Evolutionary conservation across 495 filamentous ascomycete species (phyloP).

Genomic region (Letharia columbiana): DNA sequence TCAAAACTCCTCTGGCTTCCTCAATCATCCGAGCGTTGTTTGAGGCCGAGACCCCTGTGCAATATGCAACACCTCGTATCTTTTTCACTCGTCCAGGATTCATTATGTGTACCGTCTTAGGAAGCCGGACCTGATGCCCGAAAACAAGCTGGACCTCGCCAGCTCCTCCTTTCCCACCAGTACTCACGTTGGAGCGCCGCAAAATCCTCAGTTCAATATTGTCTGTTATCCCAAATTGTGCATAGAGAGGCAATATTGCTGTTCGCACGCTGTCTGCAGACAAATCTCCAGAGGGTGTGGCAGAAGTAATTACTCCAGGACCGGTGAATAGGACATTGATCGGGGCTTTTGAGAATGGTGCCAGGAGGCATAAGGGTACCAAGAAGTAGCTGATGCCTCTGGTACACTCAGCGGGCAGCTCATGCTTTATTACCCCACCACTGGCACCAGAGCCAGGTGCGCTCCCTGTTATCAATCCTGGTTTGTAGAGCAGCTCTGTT

Average conservation of each 20-base stretch:
- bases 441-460: conserved; percentile 56
- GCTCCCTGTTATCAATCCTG: conserved; percentile 82
- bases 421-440: conserved; percentile 68
- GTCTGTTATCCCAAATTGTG: conserved; percentile 76
- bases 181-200: conserved; percentile 64
- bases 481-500: conserved; percentile 81
- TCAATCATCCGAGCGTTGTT: conserved; percentile 97
- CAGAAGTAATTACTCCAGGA: conserved; percentile 84
- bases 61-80: conserved; percentile 87
- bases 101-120: conserved; percentile 84
- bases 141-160: conserved; percentile 90
- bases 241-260: conserved; percentile 82
- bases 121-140: conserved; percentile 80
- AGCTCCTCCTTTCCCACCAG: conserved; percentile 66
- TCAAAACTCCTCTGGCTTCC: conserved; percentile 75
- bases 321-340: conserved; percentile 85
- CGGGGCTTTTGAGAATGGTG: conserved; percentile 83
- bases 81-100: conserved; percentile 80
- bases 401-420: conserved; percentile 61
- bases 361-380: conserved; percentile 77
- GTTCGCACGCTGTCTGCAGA: conserved; percentile 89
- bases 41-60: conserved; percentile 75
- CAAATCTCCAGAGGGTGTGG: conserved; percentile 72
- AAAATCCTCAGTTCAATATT: conserved; percentile 83
- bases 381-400: conserved; percentile 90